A percentile compares a stretch with the other conserved stretches of the same genome.
phyloP scores from a whole-genome alignment of 164 flowering plant species.

The Tinospora cordifolia region DNA sequence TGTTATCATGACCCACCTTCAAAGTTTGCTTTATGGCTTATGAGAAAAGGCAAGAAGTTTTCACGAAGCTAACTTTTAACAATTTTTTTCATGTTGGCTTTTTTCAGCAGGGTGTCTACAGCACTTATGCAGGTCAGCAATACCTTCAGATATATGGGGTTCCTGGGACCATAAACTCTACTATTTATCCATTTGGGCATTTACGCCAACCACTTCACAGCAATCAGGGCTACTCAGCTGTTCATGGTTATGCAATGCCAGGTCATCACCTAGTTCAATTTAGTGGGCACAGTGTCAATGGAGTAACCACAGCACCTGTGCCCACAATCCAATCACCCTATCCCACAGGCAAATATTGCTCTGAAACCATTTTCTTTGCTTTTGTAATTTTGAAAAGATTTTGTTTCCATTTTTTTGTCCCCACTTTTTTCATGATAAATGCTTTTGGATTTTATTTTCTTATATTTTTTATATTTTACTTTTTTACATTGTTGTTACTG shows the following conservation, averaged over 20 bases:
- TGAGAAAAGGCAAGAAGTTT: neutral
- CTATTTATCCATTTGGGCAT: constrained; percentile 69
- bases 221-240: constrained; percentile 52
- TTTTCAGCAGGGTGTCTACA: constrained; percentile 55
- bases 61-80: constrained; percentile 4
- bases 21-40: neutral
- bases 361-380: neutral
- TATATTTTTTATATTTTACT: neutral
- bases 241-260: constrained; percentile 79
- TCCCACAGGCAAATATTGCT: constrained; percentile 49
- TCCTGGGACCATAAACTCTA: constrained; percentile 57
- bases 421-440: neutral
- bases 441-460: neutral
- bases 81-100: neutral
- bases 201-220: constrained; percentile 62
- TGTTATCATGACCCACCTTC: constrained; percentile 3
- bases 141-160: constrained; percentile 84
- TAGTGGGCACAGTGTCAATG: constrained; percentile 60
- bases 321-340: constrained; percentile 67
- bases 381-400: neutral
- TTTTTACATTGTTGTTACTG: neutral
- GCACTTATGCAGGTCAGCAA: constrained; percentile 77
- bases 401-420: constrained; percentile 3
- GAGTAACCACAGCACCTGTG: constrained; percentile 56
- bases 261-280: constrained; percentile 73